Percentiles rank a stretch among this genome's conserved stretches.
These are phyloP conservation scores for Alternaria viburni DNA, from an alignment of 2,329 filamentous ascomycete species.

Conservation along the genomic window DNA sequence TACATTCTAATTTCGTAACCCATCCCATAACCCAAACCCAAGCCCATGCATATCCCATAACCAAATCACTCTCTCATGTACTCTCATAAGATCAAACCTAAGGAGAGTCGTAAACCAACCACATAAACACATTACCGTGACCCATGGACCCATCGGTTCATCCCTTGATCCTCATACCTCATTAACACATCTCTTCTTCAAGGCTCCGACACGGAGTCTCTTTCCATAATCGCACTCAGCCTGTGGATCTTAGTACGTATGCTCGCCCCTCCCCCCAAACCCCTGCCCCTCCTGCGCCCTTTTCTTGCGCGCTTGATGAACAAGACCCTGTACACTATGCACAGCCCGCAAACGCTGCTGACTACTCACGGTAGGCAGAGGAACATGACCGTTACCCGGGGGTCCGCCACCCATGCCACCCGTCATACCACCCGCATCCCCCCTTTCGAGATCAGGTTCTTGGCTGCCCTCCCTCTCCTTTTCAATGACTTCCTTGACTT, in stretches of 20 bases:
- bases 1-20: not conserved
- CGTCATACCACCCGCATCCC: not conserved
- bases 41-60: not conserved
- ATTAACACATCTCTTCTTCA: not conserved
- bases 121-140: not conserved
- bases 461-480: conserved; percentile 11
- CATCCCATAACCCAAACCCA: not conserved
- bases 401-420: not conserved
- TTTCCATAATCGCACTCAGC: not conserved
- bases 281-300: not conserved
- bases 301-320: not conserved
- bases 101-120: not conserved
- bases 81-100: not conserved
- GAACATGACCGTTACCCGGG: not conserved
- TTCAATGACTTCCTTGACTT: conserved; percentile 24
- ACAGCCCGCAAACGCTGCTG: not conserved
- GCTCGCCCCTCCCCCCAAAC: conserved; percentile 10
- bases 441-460: not conserved
- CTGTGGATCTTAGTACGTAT: not conserved
- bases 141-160: not conserved
- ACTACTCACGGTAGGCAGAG: not conserved
- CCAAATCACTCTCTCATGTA: not conserved
- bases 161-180: not conserved
- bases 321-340: not conserved
- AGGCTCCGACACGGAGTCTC: not conserved